Evolutionary conservation across 495 filamentous ascomycete species (phyloP).

Genomic region (Sabuloglossum arenarium): DNA sequence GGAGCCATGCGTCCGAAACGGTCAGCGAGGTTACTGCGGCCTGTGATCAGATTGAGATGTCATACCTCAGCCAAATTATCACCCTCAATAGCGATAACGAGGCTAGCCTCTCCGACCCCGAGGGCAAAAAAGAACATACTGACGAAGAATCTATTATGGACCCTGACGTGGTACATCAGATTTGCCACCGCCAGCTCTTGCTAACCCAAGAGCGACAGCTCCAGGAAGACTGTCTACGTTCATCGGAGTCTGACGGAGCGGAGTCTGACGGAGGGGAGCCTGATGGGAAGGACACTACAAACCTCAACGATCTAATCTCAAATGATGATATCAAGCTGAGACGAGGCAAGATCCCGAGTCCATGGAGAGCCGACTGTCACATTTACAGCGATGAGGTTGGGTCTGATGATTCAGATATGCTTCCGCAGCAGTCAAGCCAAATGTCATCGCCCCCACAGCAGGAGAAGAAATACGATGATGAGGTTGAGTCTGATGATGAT

Average conservation of each 20-base stretch:
- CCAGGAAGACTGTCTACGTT: constrained; percentile 14
- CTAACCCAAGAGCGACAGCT: background rate
- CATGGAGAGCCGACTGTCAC: constrained; percentile 20
- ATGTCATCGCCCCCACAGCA: background rate
- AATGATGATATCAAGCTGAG: constrained; percentile 12
- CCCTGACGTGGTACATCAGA: constrained; percentile 14
- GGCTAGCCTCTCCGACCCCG: background rate
- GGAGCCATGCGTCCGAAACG: background rate
- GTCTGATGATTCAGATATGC: background rate
- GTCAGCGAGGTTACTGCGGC: constrained; percentile 31
- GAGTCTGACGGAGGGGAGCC: too few relatives aligned
- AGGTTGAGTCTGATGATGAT: background rate
- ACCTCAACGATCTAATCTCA: background rate
- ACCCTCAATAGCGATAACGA: constrained; percentile 27
- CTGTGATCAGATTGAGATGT: constrained; percentile 26
- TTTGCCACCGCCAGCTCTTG: constrained; percentile 10
- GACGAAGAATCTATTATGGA: background rate
- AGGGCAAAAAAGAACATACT: background rate
- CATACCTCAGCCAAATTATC: constrained; percentile 27
- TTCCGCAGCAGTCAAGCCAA: background rate
- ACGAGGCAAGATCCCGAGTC: constrained; percentile 21
- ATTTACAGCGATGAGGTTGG: constrained; percentile 15
- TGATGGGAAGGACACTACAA: background rate
- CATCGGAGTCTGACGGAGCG: constrained; percentile 10
- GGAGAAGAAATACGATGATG: background rate